phyloP scores from a whole-genome alignment of 2,329 filamentous ascomycete genomes.

The Chaetomiaceae sp. region DNA sequence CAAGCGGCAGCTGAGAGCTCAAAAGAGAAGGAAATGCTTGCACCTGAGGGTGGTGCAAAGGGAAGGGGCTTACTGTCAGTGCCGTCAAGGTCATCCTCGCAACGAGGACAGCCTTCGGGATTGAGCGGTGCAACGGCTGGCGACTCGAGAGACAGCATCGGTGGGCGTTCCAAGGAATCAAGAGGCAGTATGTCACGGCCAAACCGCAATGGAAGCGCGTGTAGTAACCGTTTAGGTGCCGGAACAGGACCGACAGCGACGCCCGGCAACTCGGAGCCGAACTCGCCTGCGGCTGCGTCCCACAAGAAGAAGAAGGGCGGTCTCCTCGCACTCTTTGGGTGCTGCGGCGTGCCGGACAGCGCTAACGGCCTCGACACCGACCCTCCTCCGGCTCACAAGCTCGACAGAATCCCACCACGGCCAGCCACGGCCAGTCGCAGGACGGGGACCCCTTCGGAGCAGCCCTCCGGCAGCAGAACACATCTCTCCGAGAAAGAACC shows the following conservation, averaged over 20 bases:
- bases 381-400: slow-evolving; percentile 51
- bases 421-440: slow-evolving; percentile 52
- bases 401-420: slow-evolving; percentile 52
- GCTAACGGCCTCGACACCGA: slow-evolving; percentile 51
- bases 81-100: slow-evolving; percentile 59
- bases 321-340: slow-evolving; percentile 58
- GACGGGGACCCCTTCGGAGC: slow-evolving; percentile 50
- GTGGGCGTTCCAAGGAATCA: slow-evolving; percentile 61
- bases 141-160: slow-evolving; percentile 59
- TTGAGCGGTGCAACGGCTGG: slow-evolving; percentile 56
- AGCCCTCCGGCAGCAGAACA: slow-evolving; percentile 39
- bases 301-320: slow-evolving; percentile 53
- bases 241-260: slow-evolving; percentile 50
- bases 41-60: slow-evolving; percentile 43
- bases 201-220: slow-evolving; percentile 63
- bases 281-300: slow-evolving; percentile 45
- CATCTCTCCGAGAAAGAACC: slow-evolving; percentile 49
- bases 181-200: slow-evolving; percentile 60
- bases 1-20: slow-evolving; percentile 36
- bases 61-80: slow-evolving; percentile 52
- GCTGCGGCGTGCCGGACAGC: slow-evolving; percentile 61
- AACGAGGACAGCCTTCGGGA: slow-evolving; percentile 55
- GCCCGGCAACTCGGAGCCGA: slow-evolving; percentile 47
- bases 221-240: slow-evolving; percentile 58
- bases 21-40: slow-evolving; percentile 40